These are phyloP conservation scores for Fusarium sp. DNA, from an alignment of 2,329 filamentous ascomycete genomes.

Conservation along the genomic window DNA sequence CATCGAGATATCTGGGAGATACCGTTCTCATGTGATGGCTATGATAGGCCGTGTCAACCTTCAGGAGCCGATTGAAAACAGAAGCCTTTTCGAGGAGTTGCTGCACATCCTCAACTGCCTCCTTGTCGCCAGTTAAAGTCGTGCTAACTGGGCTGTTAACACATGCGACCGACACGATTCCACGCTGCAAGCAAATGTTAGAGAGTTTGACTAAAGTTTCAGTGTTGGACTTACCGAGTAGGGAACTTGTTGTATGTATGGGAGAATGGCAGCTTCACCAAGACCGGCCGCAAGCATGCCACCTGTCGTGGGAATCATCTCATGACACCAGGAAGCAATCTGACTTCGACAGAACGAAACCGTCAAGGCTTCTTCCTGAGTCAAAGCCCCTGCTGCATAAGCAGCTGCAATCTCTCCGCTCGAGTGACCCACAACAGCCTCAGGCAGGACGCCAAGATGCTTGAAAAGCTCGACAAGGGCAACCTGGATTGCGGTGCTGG, in stretches of 20 bases:
- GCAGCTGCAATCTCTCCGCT: constrained; percentile 53
- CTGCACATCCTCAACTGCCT: constrained; percentile 35
- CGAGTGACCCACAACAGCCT: constrained; percentile 49
- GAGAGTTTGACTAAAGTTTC: accelerated
- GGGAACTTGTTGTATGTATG: not conserved
- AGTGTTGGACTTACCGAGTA: not conserved
- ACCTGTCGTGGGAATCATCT: not conserved
- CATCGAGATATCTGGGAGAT: constrained; percentile 12
- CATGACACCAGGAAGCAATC: constrained; percentile 5
- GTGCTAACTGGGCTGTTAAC: constrained; percentile 41
- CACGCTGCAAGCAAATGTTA: not conserved
- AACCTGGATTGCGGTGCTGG: constrained; percentile 21
- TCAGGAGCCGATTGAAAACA: constrained; percentile 42
- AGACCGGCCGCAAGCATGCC: constrained; percentile 17
- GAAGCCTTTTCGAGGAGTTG: constrained; percentile 38
- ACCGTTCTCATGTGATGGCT: constrained; percentile 53
- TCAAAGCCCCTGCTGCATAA: constrained; percentile 38
- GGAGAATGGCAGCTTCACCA: not conserved
- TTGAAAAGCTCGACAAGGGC: constrained; percentile 21
- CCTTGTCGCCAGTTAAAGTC: constrained; percentile 39
- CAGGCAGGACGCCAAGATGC: constrained; percentile 40
- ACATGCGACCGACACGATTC: constrained; percentile 28
- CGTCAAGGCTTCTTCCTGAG: constrained; percentile 41
- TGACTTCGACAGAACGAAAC: constrained; percentile 47
- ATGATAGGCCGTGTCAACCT: constrained; percentile 55